A percentile compares a stretch with the other conserved stretches of the same genome.
phyloP scores from a whole-genome alignment of 176 grass and related monocot species.

The Avena sativa region DNA sequence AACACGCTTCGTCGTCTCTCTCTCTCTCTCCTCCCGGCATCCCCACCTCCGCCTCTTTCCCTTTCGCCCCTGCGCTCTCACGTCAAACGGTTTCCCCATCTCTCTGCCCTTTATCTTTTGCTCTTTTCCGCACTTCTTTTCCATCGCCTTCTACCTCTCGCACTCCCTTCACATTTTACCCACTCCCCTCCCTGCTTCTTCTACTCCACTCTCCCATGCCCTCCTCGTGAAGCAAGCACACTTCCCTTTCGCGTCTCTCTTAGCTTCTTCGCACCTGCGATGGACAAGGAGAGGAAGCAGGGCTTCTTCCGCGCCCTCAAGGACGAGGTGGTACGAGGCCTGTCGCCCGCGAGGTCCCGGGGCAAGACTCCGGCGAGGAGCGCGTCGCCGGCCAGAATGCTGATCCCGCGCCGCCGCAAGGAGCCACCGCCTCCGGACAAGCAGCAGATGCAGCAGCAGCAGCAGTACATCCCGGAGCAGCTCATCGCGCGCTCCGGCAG shows the following conservation, averaged over 20 bases:
- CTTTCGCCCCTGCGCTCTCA: conserved; percentile 50
- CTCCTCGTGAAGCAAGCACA: conserved; percentile 43
- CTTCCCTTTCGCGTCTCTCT: background rate
- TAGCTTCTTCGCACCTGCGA: background rate
- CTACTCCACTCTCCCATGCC: conserved; percentile 54
- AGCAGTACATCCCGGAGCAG: conserved; percentile 54
- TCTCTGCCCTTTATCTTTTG: conserved; percentile 53
- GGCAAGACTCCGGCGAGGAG: conserved; percentile 59
- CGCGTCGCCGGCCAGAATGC: conserved; percentile 54
- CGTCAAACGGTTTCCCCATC: conserved; percentile 52
- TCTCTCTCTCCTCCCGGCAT: conserved; percentile 38
- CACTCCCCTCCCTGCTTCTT: conserved; percentile 26
- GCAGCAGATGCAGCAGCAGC: conserved; percentile 20
- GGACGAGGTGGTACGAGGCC: conserved; percentile 72
- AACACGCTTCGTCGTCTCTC: no score
- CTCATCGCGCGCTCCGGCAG: conserved; percentile 66
- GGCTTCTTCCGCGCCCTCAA: conserved; percentile 75
- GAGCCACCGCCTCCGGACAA: conserved; percentile 45
- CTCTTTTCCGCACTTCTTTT: conserved; percentile 30
- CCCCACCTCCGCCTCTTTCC: conserved; percentile 36
- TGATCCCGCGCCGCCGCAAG: conserved; percentile 69
- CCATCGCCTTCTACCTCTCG: conserved; percentile 45
- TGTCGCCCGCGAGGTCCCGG: conserved; percentile 66
- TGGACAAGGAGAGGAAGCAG: conserved; percentile 88
- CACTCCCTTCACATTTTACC: background rate